These are phyloP conservation scores for Quercus engelmannii DNA, from an alignment of 306 rosid genomes.

Conservation along the genomic window DNA sequence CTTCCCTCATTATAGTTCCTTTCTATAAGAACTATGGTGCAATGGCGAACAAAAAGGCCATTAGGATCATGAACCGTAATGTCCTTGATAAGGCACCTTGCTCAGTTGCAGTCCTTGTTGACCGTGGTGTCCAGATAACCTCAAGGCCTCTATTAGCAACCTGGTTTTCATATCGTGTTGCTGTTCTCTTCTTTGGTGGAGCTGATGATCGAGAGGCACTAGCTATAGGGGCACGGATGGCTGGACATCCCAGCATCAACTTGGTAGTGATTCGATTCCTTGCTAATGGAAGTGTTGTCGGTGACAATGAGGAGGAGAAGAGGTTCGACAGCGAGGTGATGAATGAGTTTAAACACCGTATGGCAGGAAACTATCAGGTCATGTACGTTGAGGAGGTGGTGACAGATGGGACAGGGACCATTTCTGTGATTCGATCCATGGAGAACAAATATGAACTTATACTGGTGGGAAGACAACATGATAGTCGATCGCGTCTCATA, in stretches of 20 bases:
- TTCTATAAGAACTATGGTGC: constrained; percentile 9
- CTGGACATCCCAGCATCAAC: constrained; percentile 18
- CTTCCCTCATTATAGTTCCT: constrained; percentile 26
- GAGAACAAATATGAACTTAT: constrained; percentile 23
- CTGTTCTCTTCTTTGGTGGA: constrained; percentile 35
- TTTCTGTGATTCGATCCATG: constrained; percentile 22
- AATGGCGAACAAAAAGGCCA: not conserved
- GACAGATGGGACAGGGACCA: constrained; percentile 27
- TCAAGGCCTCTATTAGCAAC: not conserved
- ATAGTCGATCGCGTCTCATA: not conserved
- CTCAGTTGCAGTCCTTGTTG: constrained; percentile 27
- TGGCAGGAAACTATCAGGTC: constrained; percentile 11
- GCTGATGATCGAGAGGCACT: constrained; percentile 38
- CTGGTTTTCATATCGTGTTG: constrained; percentile 17
- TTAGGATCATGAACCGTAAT: constrained; percentile 15
- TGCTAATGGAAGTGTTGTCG: not conserved
- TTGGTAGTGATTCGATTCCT: constrained; percentile 25
- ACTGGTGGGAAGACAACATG: constrained; percentile 34
- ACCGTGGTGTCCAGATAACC: constrained; percentile 22
- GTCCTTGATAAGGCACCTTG: constrained; percentile 33
- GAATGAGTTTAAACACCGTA: constrained; percentile 8
- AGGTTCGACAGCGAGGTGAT: constrained; percentile 18
- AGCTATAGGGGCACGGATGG: constrained; percentile 32
- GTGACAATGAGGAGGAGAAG: constrained; percentile 4
- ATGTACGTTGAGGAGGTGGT: constrained; percentile 31